Percentiles rank a stretch among this genome's conserved stretches.
Evolutionary conservation across 352 stramenopile species (phyloP).

Genomic region (Pythium brachiatum): DNA sequence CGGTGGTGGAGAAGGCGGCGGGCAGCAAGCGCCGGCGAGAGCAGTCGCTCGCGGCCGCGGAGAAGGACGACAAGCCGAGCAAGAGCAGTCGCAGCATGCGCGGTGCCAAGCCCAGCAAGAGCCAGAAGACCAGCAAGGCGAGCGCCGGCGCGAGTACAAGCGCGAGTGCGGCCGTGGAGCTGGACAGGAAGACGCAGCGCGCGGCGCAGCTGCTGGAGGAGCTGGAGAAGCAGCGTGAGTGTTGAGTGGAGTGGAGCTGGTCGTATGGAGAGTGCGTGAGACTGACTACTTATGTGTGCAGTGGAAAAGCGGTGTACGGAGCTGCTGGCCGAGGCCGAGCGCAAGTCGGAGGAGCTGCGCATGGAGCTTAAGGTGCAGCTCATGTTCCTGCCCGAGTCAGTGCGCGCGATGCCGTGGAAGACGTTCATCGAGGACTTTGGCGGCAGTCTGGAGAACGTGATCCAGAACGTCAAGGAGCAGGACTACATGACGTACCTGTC

Average conservation of each 20-base stretch:
- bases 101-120: neutral
- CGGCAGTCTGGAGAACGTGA: conserved; percentile 68
- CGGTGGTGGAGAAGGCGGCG: neutral
- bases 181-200: conserved; percentile 44
- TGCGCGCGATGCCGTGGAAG: conserved; percentile 77
- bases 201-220: conserved; percentile 50
- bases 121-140: conserved; percentile 21
- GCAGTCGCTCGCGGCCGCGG: neutral
- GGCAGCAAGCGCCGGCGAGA: conserved; percentile 23
- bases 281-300: conserved; percentile 13
- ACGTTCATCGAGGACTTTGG: conserved; percentile 80
- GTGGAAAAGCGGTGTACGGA: conserved; percentile 68
- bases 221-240: conserved; percentile 58
- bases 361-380: conserved; percentile 82
- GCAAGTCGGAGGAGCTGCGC: conserved; percentile 57
- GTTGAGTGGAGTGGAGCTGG: neutral
- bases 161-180: conserved; percentile 5
- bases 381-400: conserved; percentile 64
- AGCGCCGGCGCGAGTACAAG: conserved; percentile 26
- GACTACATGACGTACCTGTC: conserved; percentile 30
- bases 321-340: conserved; percentile 47
- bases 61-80: neutral
- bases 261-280: neutral
- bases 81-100: conserved; percentile 5
- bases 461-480: conserved; percentile 53